A percentile compares a stretch with the other conserved stretches of the same genome.
Evolutionary conservation across 2,329 filamentous ascomycete genomes (phyloP).

Genomic region (Ophiostoma australiae): DNA sequence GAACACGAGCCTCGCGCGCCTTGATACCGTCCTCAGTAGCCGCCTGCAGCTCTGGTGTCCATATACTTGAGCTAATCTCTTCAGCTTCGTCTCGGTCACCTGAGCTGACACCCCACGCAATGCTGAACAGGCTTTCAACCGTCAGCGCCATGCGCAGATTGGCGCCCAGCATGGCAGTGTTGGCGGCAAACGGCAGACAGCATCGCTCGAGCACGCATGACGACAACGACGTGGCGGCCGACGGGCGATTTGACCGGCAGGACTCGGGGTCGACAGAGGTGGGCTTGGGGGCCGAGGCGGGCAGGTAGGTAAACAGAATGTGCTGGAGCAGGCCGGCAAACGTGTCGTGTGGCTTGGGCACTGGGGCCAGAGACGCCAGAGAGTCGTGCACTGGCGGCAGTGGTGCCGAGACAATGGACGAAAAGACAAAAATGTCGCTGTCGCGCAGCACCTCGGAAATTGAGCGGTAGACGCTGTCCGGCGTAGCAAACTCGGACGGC

Average conservation of each 20-base stretch:
- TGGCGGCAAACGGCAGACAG: conserved; percentile 63
- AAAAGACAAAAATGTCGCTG: conserved; percentile 55
- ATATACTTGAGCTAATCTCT: conserved; percentile 28
- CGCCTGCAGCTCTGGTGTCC: conserved; percentile 36
- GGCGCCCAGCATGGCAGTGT: conserved; percentile 54
- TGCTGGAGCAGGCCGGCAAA: conserved; percentile 45
- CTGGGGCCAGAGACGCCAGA: background rate
- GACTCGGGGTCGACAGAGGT: conserved; percentile 34
- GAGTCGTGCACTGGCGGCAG: background rate
- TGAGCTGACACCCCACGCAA: conserved; percentile 38
- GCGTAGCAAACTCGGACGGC: conserved; percentile 37
- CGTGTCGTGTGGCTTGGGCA: conserved; percentile 31
- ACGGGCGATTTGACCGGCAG: conserved; percentile 32
- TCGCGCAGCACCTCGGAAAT: conserved; percentile 52
- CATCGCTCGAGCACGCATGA: conserved; percentile 43
- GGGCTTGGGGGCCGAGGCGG: conserved; percentile 42
- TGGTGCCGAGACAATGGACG: conserved; percentile 43
- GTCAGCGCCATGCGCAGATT: conserved; percentile 69
- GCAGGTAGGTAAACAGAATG: conserved; percentile 43
- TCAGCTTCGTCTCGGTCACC: background rate
- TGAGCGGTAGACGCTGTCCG: conserved; percentile 55
- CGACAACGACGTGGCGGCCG: conserved; percentile 22
- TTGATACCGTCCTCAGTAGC: conserved; percentile 45
- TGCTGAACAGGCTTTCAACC: conserved; percentile 59
- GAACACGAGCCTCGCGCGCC: conserved; percentile 46